phyloP scores from a whole-genome alignment of 805 yeast species.

The Candida xiaguanensis region DNA sequence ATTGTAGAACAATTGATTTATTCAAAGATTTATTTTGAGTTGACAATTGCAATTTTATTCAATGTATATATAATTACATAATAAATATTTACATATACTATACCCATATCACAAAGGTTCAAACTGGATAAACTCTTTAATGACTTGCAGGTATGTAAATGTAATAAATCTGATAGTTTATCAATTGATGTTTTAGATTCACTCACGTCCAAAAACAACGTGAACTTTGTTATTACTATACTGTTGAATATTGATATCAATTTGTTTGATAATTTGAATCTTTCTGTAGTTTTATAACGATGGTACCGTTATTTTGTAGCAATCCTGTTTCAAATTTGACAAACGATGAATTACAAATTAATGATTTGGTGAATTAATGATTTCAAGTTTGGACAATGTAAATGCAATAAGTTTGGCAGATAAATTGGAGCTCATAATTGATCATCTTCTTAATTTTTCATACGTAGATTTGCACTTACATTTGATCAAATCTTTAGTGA shows the following conservation, averaged over 20 bases:
- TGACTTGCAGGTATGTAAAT: conserved; percentile 10
- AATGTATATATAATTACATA: conserved; percentile 24
- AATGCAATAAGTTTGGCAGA: conserved; percentile 29
- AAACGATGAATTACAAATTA: conserved; percentile 38
- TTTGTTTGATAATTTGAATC: conserved; percentile 36
- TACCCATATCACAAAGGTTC: conserved; percentile 32
- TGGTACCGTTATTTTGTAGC: conserved; percentile 12
- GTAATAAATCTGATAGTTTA: conserved; percentile 16
- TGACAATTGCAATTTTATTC: conserved; percentile 15
- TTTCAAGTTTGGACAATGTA: conserved; percentile 25
- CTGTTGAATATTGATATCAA: conserved; percentile 30
- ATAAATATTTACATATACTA: conserved; percentile 18
- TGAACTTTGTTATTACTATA: conserved; percentile 37
- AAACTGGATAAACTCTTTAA: conserved; percentile 19
- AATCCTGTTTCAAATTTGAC: conserved; percentile 54
- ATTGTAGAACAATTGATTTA: conserved; percentile 11
- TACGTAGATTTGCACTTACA: conserved; percentile 7
- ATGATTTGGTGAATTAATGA: conserved; percentile 26
- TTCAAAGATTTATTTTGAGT: conserved; percentile 4
- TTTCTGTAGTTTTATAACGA: conserved; percentile 29
- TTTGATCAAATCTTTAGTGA: conserved; percentile 14
- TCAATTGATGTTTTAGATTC: conserved; percentile 14
- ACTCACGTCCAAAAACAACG: conserved; percentile 36
- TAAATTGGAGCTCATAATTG: conserved; percentile 49
- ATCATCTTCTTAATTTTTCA: conserved; percentile 25